Base-by-base conservation (phyloP, 371 early-diverging fungal genomes). In the Apophysomyces variabilis region DNA sequence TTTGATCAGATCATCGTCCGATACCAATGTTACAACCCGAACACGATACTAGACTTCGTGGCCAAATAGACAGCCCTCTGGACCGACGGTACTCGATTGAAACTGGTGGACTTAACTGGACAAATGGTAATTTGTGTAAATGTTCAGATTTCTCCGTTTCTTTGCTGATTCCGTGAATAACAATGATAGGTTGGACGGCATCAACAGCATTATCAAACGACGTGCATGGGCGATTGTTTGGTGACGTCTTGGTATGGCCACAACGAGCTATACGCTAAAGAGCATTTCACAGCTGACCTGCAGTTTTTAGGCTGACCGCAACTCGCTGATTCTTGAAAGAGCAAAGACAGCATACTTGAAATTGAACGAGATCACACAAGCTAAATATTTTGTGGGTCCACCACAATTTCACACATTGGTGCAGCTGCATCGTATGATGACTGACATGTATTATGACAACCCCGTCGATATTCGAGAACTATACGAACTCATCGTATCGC, bases 171-270 rank as follows among this genome's bases (percentile, higher is more conserved):
- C 21, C 36, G 16, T 44, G 18, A 35, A 39, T 50, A 44, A 16
- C 36, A n/a, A 3, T 36, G 32, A 21, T 64, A 72, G 78, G 78
- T n/a, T 80, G 80, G 80, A 73, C 78, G 39, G 72, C 78, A 4
- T 73, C 73, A 0, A 67, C 75, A 21, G 57, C 70, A 37, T 58
- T 77, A 43, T 77, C 77, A 18, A 76, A 79, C 21, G 64, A 70
- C 64, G 79, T 79, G 4, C 79, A 75, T 38, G 76, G 64, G 32
- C 70, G 72, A 56, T 47, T 80, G 11, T 80, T 80, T 61, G 73
- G 74, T 3, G 80, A 80, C 66, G 76, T 70, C 5, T 54, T 77
- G 66, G 76, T 79, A 70, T 74, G 67, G 12, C 21, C 32, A 56
- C 35, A 21, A 13, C 41, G 41, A 41, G 11, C 41, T 13, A 11